These are phyloP conservation scores for Plasmodium gallinaceum DNA, from an alignment of 169 alveolate genomes.

Conservation along the genomic window DNA sequence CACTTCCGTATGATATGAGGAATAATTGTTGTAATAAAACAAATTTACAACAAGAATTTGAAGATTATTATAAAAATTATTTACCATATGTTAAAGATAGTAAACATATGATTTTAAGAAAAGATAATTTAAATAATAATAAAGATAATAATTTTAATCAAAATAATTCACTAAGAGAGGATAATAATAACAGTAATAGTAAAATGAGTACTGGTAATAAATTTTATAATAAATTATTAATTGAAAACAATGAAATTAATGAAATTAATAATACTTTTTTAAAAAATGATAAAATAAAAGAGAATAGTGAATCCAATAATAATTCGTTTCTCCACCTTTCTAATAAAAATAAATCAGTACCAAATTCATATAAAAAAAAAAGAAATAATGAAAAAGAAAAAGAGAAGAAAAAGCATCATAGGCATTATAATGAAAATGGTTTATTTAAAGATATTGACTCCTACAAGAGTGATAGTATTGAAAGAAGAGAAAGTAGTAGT, in stretches of 20 bases:
- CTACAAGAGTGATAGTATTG: conserved; percentile 11
- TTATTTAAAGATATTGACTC: conserved; percentile 20
- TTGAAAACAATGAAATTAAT: neutral
- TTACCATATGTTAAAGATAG: conserved; percentile 15
- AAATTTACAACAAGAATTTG: conserved; percentile 65
- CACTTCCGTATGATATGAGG: conserved; percentile 24
- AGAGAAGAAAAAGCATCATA: neutral
- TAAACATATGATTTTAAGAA: conserved; percentile 23
- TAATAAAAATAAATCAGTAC: neutral
- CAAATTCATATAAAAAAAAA: conserved; percentile 9
- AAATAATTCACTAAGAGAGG: neutral
- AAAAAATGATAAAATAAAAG: neutral
- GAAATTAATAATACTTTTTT: too few relatives aligned
- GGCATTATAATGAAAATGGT: neutral
- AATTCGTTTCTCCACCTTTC: conserved; percentile 32
- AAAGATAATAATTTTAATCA: neutral
- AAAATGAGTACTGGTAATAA: too few relatives aligned
- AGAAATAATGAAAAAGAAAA: conserved; percentile 25
- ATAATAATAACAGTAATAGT: conserved; percentile 3
- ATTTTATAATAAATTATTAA: too few relatives aligned
- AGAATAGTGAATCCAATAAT: neutral
- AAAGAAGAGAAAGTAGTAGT: conserved; percentile 1
- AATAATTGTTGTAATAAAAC: conserved; percentile 5
- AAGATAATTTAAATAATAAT: conserved; percentile 6
- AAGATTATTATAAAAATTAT: conserved; percentile 67